Base-by-base conservation (phyloP, 1,139 yeast species). In the Taphrina pruni region DNA sequence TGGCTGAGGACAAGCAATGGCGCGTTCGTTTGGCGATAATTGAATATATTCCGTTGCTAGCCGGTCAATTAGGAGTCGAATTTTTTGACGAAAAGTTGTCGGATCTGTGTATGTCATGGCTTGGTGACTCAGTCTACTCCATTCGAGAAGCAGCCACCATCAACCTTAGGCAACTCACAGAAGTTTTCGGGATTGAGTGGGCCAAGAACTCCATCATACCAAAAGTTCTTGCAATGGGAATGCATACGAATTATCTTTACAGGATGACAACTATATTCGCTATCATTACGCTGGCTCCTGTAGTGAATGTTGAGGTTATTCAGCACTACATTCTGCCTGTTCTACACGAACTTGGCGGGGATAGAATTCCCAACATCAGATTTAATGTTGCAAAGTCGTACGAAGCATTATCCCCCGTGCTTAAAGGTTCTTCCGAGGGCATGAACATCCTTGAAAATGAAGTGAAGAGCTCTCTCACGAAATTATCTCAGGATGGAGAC, bases 1-100 rank as follows among this genome's bases (percentile, higher is more conserved):
- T 95, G 73, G 98, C 99, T 8, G 95, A 92, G 77, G 99, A 95
- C 80, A 88, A 88, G 75, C 95, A 93, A 77, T 95, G 99, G 99
- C 87, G 99, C 76, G 98, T 95, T 39, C 87, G 99, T 77, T 84
- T 95, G 77, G 99, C 99, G 17, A 94, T 95, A 72, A 95, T 95
- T 76, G 97, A 95, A 78, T 95, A 95, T 79, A 91, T 93, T 75
- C 99, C 99, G 35, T 84, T 94, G 74, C 83, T 95, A 73, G 98
- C 99, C n/a, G 89, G 90, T 75, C 99, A 95, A 79, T 83, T 95
- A 72, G 99, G 99, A 46, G 94, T 89, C 70, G 87, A 91, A 32
- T 92, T 94, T 77, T 95, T 95, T 80, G 95, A 94, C 78, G 89
- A 90, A 76, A 97, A 94, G 76, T 83, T 95, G 74, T 93, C 96